Conservation (phyloP, 371 early-diverging fungal genomes). For the Rhizopus sp. region DNA sequence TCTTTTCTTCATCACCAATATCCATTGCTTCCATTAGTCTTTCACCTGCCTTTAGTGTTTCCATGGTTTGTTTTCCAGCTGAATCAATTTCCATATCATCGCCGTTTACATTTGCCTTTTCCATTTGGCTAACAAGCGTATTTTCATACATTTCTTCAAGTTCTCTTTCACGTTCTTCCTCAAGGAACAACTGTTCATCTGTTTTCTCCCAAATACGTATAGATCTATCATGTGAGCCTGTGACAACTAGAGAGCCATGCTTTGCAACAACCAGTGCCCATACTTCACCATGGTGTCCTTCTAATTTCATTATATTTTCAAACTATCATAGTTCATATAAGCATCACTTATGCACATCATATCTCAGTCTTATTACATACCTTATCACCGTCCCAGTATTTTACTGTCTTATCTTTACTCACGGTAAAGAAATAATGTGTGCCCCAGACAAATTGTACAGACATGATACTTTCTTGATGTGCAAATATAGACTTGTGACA, state of each 20-base stretch:
- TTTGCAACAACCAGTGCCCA: conserved; percentile 90
- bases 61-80: conserved; percentile 85
- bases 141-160: conserved; percentile 87
- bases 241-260: conserved; percentile 83
- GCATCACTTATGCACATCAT: not conserved
- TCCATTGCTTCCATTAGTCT: conserved; percentile 89
- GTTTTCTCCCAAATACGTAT: conserved; percentile 94
- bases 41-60: conserved; percentile 92
- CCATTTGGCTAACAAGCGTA: conserved; percentile 68
- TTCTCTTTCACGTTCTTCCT: conserved; percentile 96
- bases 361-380: conserved; percentile 25
- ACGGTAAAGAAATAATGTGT: conserved; percentile 95
- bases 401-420: conserved; percentile 86
- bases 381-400: conserved; percentile 97
- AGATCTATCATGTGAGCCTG: conserved; percentile 90
- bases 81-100: conserved; percentile 66
- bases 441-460: conserved; percentile 84
- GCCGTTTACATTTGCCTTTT: conserved; percentile 58
- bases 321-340: conserved; percentile 51
- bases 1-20: conserved; percentile 79
- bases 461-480: conserved; percentile 91
- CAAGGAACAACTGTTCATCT: conserved; percentile 92
- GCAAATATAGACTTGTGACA: conserved; percentile 94
- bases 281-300: conserved; percentile 91
- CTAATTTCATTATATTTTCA: conserved; percentile 90